Evolutionary conservation across 805 yeast species (phyloP), one percentile per base, ranked within the genome.

Genomic region (Candida lessepsii): DNA sequence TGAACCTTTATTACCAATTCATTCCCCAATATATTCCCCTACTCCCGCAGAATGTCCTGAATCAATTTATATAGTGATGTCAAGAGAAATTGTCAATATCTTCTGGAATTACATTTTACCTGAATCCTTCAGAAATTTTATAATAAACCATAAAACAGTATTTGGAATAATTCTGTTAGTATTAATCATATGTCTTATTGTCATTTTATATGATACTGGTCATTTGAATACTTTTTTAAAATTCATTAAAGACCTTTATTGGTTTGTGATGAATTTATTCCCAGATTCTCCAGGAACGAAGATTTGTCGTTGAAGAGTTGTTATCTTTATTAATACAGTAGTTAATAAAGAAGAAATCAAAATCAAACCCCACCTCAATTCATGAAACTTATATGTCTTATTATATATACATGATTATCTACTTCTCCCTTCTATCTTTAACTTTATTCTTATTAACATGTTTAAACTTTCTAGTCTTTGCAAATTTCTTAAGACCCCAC

Each of bases 401-500:
- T 13, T 35, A 9, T 39, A 44, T 42, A 35, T 45, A 42, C 45
- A 42, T 36, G 45, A 35, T n/a, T n/a, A n/a, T n/a, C 10, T 32
- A 45, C 39, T 44, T 34, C 30, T 45, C 53, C 48, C 54, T 53
- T 71, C 98, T 83, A 65, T 91, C 97, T 61, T 84, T 81, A 39
- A 89, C 87, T 74, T 87, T 85, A 78, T 77, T 73, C 66, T 78
- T 82, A 63, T 93, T 93, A 48, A 74, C 81, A 61, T 86, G 76
- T 68, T 86, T 88, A 58, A 95, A 95, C 53, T 83, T 81, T 70
- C 99, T 83, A 11, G 98, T 93, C 78, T 88, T 90, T 71, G 80
- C 90, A 41, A 87, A 84, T 63, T 93, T 95, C 76, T 91, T 91
- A 45, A 82, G 83, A 56, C 99, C 99, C 96, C 98, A 91, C 62